phyloP scores from a whole-genome alignment of 345 rosid genomes.

The Eucalyptus urophylla region DNA sequence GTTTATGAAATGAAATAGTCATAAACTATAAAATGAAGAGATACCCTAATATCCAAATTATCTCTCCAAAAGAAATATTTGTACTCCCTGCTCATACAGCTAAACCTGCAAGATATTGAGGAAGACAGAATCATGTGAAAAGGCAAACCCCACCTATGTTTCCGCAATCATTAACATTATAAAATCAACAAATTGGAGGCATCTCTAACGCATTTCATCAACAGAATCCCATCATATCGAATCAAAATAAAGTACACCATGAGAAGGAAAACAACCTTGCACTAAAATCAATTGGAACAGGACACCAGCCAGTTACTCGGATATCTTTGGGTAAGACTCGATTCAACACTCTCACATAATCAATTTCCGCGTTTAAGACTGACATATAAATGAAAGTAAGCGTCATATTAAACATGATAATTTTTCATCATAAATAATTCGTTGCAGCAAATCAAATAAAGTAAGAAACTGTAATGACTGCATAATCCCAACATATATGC shows the following conservation, averaged over 20 bases:
- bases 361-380: conserved; percentile 60
- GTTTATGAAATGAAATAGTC: background rate
- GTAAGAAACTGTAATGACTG: background rate
- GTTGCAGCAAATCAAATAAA: background rate
- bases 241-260: background rate
- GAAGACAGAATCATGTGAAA: background rate
- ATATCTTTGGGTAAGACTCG: conserved; percentile 87
- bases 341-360: conserved; percentile 79
- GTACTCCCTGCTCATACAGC: conserved; percentile 76
- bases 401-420: background rate
- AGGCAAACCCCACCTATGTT: background rate
- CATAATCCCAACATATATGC: background rate
- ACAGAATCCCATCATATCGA: background rate
- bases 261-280: conserved; percentile 57
- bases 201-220: background rate
- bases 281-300: conserved; percentile 69
- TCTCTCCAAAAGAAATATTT: conserved; percentile 77
- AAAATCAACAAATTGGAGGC: background rate
- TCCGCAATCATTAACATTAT: background rate
- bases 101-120: conserved; percentile 45
- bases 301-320: conserved; percentile 87
- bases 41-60: conserved; percentile 55
- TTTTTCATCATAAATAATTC: background rate
- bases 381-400: background rate
- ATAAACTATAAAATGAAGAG: background rate